These are phyloP conservation scores for Peribolospora baueri DNA, from an alignment of 768 basidiomycete species.

Conservation along the genomic window DNA sequence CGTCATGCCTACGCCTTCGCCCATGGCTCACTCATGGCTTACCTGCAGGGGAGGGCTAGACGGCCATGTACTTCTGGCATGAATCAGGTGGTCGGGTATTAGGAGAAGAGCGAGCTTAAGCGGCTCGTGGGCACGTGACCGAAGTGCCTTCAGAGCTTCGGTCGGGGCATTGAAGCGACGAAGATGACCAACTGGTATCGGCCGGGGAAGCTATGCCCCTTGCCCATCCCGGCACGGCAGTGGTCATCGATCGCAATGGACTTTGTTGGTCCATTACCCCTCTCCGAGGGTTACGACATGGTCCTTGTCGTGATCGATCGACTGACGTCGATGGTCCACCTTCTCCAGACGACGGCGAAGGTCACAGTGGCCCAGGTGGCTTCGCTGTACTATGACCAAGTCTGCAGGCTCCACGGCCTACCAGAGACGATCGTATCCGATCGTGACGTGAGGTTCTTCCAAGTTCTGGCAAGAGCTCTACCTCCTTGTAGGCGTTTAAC, in stretches of 20 bases:
- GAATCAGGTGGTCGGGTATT: too few species aligned
- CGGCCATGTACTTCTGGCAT: too few species aligned
- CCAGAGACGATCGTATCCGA: neutral
- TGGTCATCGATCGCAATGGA: constrained; percentile 1
- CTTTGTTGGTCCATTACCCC: constrained; percentile 2
- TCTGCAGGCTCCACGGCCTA: neutral
- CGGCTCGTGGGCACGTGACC: too few species aligned
- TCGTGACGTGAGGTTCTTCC: neutral
- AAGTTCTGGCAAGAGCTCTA: neutral
- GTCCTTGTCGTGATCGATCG: constrained; percentile 2
- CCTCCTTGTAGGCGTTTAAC: neutral
- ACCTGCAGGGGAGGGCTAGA: too few species aligned
- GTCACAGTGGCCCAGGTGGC: constrained; percentile 5
- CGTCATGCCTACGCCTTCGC: too few species aligned
- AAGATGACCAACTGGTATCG: too few species aligned
- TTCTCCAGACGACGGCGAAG: neutral
- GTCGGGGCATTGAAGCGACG: too few species aligned
- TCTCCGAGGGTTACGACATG: neutral
- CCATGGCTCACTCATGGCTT: too few species aligned
- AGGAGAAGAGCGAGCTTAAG: too few species aligned
- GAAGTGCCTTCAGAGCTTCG: too few species aligned
- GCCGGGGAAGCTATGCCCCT: constrained; percentile 8
- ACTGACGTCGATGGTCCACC: constrained; percentile 14
- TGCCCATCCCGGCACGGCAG: constrained; percentile 7
- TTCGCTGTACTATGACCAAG: neutral